Conservation (phyloP, 192 early-diverging fungal species). For the Coemansia sp. region DNA sequence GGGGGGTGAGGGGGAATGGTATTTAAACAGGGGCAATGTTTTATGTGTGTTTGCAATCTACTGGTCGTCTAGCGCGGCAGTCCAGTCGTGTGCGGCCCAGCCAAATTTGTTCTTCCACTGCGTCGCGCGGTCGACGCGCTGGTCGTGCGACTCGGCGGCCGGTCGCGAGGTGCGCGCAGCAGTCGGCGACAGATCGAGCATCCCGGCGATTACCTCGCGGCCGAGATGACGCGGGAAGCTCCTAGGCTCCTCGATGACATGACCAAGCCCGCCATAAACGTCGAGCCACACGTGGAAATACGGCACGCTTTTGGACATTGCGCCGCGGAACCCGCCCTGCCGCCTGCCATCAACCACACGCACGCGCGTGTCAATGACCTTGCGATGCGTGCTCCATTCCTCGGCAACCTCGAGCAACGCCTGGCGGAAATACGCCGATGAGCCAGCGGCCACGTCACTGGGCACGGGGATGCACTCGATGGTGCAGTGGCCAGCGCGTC, state of each 20-base stretch:
- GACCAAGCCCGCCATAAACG: slow-evolving; percentile 82
- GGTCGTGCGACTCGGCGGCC: slow-evolving; percentile 52
- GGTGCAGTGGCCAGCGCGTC: slow-evolving; percentile 64
- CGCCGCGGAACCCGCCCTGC: slow-evolving; percentile 66
- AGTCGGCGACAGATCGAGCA: slow-evolving; percentile 75
- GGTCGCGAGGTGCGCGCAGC: slow-evolving; percentile 68
- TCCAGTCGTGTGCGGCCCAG: slow-evolving; percentile 89
- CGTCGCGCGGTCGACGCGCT: slow-evolving; percentile 48
- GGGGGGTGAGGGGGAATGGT: neutral
- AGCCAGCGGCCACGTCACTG: slow-evolving; percentile 65
- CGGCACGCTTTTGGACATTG: slow-evolving; percentile 76
- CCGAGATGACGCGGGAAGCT: slow-evolving; percentile 85
- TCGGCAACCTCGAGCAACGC: slow-evolving; percentile 71
- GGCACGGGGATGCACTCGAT: slow-evolving; percentile 95
- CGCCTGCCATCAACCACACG: slow-evolving; percentile 18
- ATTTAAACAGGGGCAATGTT: neutral
- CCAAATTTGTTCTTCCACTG: slow-evolving; percentile 56
- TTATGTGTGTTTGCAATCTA: neutral
- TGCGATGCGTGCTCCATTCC: slow-evolving; percentile 89
- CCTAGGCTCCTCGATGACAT: slow-evolving; percentile 91
- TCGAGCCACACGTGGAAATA: slow-evolving; percentile 99
- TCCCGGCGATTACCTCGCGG: slow-evolving; percentile 78
- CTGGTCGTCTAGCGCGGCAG: slow-evolving; percentile 38
- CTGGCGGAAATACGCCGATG: slow-evolving; percentile 87
- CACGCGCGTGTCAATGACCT: slow-evolving; percentile 57